Evolutionary conservation across 768 basidiomycete genomes (phyloP), one percentile per base, ranked within the genome.

Genomic region (Pulveroboletus sp.): DNA sequence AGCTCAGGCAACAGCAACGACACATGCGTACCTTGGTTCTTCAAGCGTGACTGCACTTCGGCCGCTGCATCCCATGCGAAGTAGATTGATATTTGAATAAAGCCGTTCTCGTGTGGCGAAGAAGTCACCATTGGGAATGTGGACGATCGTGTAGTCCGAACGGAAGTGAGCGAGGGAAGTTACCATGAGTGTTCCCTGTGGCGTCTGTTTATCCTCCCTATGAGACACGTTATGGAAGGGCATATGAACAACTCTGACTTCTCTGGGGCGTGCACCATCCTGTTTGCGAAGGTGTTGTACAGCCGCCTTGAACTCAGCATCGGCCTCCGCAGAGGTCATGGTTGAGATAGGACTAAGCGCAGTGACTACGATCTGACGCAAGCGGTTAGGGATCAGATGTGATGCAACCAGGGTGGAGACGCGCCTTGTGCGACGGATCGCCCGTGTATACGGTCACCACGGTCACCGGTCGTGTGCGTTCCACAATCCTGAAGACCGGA

Each of bases 111-210:
- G 78, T 27, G 75, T 74, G 33, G 76, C 74, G 17, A 78, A 73
- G 66, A 84, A 87, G 64, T 84, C 74, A 12, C 68, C 90, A 38
- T 75, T 69, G 0, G 88, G 88, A 44, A 93, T 81, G 50, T 79
- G 83, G 27, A 92, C 85, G 51, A 92, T 90, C 47, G 87, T 87
- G 64, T 82, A 88, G 72, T 92, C 90, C 2, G 89, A 90, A 47
- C 87, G 87, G 63, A 93, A 93, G 72, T 88, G 85, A 37, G 88
- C 87, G 23, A 93, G 79, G 11, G 89, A 91, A 23, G 90, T 93
- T 47, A 82, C 80, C 80, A 92, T 82, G 58, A 93, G 74, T 21
- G 76, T 68, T 41, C 90, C 90, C 45, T 82, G 69, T 13, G 77
- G 73, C 10, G 82, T 89, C 78, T 85, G 50, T 24, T 23, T 27